These are phyloP conservation scores for Chenopodium album DNA, from an alignment of 148 eudicot species.

Conservation along the genomic window DNA sequence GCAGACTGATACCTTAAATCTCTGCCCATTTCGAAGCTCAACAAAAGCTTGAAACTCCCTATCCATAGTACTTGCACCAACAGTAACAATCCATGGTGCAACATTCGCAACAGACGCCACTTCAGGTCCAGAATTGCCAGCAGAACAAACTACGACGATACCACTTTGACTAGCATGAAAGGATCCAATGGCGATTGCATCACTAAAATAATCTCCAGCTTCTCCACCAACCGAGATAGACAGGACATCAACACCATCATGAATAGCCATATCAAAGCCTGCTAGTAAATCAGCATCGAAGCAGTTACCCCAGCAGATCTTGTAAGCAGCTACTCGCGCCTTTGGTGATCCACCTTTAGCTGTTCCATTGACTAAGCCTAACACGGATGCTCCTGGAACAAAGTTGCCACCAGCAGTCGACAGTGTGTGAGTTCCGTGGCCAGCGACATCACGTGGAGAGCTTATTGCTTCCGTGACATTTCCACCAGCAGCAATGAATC, in stretches of 20 bases:
- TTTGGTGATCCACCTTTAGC: constrained; percentile 78
- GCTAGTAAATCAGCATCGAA: constrained; percentile 48
- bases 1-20: constrained; percentile 31
- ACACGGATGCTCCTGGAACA: constrained; percentile 45
- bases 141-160: constrained; percentile 58
- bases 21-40: constrained; percentile 37
- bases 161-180: constrained; percentile 59
- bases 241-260: constrained; percentile 67
- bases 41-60: constrained; percentile 44
- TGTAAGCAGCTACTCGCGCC: constrained; percentile 75
- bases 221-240: constrained; percentile 56
- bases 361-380: constrained; percentile 44
- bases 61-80: constrained; percentile 66
- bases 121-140: constrained; percentile 57
- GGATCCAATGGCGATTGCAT: constrained; percentile 46
- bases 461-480: not conserved
- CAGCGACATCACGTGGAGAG: constrained; percentile 50
- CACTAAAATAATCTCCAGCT: constrained; percentile 33
- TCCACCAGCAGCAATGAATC: constrained; percentile 15
- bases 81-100: constrained; percentile 79
- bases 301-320: constrained; percentile 61
- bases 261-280: constrained; percentile 58
- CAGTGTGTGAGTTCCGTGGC: constrained; percentile 78
- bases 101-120: constrained; percentile 43
- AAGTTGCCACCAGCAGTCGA: constrained; percentile 72